Conservation (phyloP, 2,329 filamentous ascomycete genomes). For the Ophiognomonia clavigignenti-juglandacearum region DNA sequence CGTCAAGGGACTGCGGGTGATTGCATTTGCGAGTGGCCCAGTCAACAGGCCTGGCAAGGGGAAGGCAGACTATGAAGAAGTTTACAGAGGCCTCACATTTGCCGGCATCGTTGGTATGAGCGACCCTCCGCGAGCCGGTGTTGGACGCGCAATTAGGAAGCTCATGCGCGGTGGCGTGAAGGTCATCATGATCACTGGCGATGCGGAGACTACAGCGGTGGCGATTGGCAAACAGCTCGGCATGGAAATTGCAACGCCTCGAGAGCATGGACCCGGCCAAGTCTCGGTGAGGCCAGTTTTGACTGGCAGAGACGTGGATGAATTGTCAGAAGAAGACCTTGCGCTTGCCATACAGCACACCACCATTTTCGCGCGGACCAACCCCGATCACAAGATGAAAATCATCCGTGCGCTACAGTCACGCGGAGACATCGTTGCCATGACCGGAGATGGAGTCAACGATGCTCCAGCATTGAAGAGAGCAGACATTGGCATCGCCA, state of each 20-base stretch:
- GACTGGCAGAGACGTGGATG: conserved; percentile 85
- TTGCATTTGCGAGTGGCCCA: conserved; percentile 87
- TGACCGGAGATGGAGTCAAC: conserved; percentile 97
- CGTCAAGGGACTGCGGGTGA: conserved; percentile 78
- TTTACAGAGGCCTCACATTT: conserved; percentile 81
- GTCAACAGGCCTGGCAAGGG: conserved; percentile 44
- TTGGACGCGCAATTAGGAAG: conserved; percentile 81
- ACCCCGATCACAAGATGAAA: conserved; percentile 96
- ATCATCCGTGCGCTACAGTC: conserved; percentile 89
- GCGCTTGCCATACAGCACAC: conserved; percentile 81
- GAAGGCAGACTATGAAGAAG: conserved; percentile 55
- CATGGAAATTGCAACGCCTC: conserved; percentile 68
- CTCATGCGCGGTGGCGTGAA: conserved; percentile 93
- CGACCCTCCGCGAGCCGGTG: conserved; percentile 86
- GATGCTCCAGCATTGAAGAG: conserved; percentile 69
- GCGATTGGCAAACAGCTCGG: conserved; percentile 94
- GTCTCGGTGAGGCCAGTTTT: conserved; percentile 67
- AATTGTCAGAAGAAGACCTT: conserved; percentile 81
- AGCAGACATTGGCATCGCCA: conserved; percentile 71
- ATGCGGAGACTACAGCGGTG: conserved; percentile 89
- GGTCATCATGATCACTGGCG: conserved; percentile 98
- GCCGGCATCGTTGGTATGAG: conserved; percentile 95
- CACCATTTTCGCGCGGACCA: conserved; percentile 93
- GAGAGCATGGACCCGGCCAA: conserved; percentile 48
- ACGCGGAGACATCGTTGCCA: conserved; percentile 92